Base-by-base conservation (phyloP, 768 basidiomycete genomes). In the Russula olivacea region DNA sequence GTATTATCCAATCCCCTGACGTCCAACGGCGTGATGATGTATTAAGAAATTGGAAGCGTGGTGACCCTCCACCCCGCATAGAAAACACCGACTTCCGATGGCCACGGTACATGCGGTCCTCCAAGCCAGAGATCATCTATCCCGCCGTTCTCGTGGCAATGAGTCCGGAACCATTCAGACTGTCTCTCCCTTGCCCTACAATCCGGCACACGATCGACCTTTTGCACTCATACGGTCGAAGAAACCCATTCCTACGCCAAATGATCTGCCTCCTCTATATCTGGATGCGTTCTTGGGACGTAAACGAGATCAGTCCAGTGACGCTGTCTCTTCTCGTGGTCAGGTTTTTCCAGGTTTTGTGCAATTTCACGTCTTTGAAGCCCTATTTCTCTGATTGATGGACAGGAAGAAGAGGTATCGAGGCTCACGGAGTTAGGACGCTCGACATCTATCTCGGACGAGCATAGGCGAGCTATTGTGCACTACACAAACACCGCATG, bases 231-330 rank as follows among this genome's bases (percentile, higher is more conserved):
- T 62, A 68, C 36, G 19, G 53, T 34, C 38, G 21, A 19, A 51
- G 40, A 32, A 61, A 58, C 32, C 36, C 56, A n/a, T 43, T 49
- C 19, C 36, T 65, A 34, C 57, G 51, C 36, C 34, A 55, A 8
- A 34, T 61, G 40, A 49, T 45, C 40, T 47, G 52, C 30, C 50
- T 66, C 25, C 5, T 63, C 15, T 68, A 66, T 54, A 25, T 60
- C n/a, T 68, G 64, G 64, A 49, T 68, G 40, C 58, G 65, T 28
- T 68, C 67, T 12, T 68, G 67, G 67, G 65, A 50, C 2, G 51
- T 62, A 17, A 25, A 30, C 12, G 61, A 66, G n/a, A 54, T 68
- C 34, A 56, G 17, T 21, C 65, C 67, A 21, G 8, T 6, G 43
- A 59, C 58, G 3, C 53, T 68, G 14, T 55, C 32, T 21, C 55